Evolutionary conservation across 805 yeast genomes (phyloP).

Genomic region (Torulaspora maleeae): DNA sequence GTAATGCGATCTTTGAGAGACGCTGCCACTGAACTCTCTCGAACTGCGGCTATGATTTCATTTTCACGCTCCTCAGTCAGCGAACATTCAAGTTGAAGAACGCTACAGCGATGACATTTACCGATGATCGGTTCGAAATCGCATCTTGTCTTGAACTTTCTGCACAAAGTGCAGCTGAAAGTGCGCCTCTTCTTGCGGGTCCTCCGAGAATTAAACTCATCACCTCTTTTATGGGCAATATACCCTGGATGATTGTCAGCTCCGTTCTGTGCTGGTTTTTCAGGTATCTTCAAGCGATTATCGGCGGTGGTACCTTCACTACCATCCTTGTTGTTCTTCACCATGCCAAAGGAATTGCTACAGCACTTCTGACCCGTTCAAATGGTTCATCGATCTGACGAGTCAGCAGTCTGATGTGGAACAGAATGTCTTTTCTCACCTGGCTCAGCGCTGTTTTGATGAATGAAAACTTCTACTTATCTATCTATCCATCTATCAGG

Average conservation of each 20-base stretch:
- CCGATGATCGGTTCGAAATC: slow-evolving; percentile 42
- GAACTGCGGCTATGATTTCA: slow-evolving; percentile 25
- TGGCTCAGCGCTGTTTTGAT: no score
- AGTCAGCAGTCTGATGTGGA: no score
- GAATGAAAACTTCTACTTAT: no score
- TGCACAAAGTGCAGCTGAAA: slow-evolving; percentile 47
- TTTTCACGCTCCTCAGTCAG: slow-evolving; percentile 35
- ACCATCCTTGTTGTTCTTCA: neutral
- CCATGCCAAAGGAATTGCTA: no score
- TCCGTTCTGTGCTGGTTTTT: neutral
- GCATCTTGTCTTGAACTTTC: slow-evolving; percentile 56
- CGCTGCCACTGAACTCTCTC: slow-evolving; percentile 14
- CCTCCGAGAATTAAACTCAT: slow-evolving; percentile 5
- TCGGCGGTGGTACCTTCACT: neutral
- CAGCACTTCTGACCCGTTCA: no score
- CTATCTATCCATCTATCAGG: no score
- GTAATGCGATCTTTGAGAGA: neutral
- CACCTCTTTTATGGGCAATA: neutral
- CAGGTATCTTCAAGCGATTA: neutral
- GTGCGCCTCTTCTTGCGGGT: slow-evolving; percentile 39
- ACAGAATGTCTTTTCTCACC: no score
- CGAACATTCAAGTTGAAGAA: slow-evolving; percentile 47
- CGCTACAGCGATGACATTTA: slow-evolving; percentile 50
- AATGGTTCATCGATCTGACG: no score
- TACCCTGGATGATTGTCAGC: neutral